Evolutionary conservation across 768 basidiomycete genomes (phyloP).

Genomic region (Panaeolus papilionaceus): DNA sequence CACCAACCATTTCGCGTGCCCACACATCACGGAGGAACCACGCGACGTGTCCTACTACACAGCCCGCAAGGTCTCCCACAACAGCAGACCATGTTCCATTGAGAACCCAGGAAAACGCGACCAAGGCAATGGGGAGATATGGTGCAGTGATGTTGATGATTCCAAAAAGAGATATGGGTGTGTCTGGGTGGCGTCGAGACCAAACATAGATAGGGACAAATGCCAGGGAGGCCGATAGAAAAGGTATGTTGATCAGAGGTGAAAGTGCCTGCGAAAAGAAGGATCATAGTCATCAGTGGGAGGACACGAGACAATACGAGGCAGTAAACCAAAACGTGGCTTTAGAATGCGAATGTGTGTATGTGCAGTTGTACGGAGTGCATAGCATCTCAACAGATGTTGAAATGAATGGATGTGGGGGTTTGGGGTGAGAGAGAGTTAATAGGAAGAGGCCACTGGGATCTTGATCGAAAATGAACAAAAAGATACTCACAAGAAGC

Average conservation of each 20-base stretch:
- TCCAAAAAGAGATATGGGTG: conserved; percentile 96
- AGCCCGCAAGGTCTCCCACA: conserved; percentile 81
- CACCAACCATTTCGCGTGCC: conserved; percentile 87
- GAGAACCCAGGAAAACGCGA: conserved; percentile 84
- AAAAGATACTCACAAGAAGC: conserved; percentile 69
- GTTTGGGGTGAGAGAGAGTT: not conserved
- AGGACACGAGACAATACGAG: not conserved
- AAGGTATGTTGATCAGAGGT: conserved; percentile 89
- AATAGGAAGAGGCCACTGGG: conserved; percentile 19
- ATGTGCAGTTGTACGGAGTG: not conserved
- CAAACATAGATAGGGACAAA: conserved; percentile 98
- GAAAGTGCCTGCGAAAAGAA: conserved; percentile 64
- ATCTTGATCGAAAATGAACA: not conserved
- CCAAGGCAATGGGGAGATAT: conserved; percentile 91
- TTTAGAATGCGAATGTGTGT: not conserved
- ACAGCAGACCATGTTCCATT: conserved; percentile 88
- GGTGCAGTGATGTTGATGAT: conserved; percentile 94
- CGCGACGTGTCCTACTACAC: conserved; percentile 85
- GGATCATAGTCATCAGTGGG: conserved; percentile 4
- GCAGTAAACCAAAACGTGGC: conserved; percentile 4
- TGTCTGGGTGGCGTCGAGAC: conserved; percentile 93
- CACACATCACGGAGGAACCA: conserved; percentile 90
- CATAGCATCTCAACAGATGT: not conserved
- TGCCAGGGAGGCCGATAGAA: conserved; percentile 91
- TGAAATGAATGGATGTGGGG: conserved; percentile 15